A percentile compares a stretch with the other conserved stretches of the same genome.
These are phyloP conservation scores for Aspergillus aculeatus DNA, from an alignment of 2,329 filamentous ascomycete species.

Conservation along the genomic window DNA sequence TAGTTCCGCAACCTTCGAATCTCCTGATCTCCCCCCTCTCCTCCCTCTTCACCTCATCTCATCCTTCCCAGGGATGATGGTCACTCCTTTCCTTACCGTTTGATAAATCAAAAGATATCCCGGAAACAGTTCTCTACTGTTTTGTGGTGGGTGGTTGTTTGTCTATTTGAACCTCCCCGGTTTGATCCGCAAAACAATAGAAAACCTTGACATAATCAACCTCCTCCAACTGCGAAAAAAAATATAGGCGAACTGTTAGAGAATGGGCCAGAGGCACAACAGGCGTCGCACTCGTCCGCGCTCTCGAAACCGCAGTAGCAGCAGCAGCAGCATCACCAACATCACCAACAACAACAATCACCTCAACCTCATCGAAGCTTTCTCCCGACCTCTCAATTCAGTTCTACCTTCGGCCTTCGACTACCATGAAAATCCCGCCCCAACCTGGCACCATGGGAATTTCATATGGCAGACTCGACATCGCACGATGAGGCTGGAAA, in stretches of 20 bases:
- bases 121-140: neutral
- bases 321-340: slow-evolving; percentile 20
- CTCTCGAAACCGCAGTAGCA: slow-evolving; percentile 34
- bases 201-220: neutral
- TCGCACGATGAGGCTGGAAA: slow-evolving; percentile 28
- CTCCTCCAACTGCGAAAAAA: neutral
- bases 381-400: slow-evolving; percentile 19
- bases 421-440: slow-evolving; percentile 32
- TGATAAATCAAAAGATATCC: slow-evolving; percentile 19
- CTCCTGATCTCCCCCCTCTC: slow-evolving; percentile 10
- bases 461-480: slow-evolving; percentile 42
- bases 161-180: neutral
- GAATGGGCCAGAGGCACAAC: slow-evolving; percentile 50
- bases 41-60: slow-evolving; percentile 33
- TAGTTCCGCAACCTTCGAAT: neutral
- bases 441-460: slow-evolving; percentile 44
- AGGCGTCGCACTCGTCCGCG: slow-evolving; percentile 46
- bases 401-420: slow-evolving; percentile 18
- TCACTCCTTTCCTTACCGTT: slow-evolving; percentile 32
- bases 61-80: slow-evolving; percentile 38
- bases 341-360: neutral
- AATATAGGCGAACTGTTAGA: slow-evolving; percentile 13
- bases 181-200: slow-evolving; percentile 3
- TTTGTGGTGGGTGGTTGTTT: neutral
- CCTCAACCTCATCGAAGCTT: slow-evolving; percentile 20